Conservation (phyloP, 1,139 yeast genomes). For the Komagataea norvegica region DNA sequence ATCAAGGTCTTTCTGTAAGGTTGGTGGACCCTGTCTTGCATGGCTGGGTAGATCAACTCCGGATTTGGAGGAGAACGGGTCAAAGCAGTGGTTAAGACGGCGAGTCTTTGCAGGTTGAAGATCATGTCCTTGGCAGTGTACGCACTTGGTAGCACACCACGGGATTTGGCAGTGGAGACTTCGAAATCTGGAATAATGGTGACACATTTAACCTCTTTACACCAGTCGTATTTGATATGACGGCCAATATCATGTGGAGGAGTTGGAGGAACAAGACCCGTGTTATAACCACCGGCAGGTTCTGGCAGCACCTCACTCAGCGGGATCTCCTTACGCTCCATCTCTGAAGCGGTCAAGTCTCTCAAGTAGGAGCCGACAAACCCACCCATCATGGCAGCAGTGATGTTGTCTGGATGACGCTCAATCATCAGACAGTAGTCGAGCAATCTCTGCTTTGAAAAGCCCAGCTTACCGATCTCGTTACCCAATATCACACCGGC, state of each 20-base stretch:
- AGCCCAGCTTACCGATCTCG: conserved; percentile 68
- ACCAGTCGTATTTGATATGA: conserved; percentile 83
- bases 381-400: conserved; percentile 99
- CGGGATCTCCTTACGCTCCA: conserved; percentile 74
- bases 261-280: conserved; percentile 64
- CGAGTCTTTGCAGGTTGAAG: conserved; percentile 77
- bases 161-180: conserved; percentile 84
- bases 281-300: conserved; percentile 61
- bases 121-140: conserved; percentile 82
- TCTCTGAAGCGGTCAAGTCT: conserved; percentile 67
- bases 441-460: conserved; percentile 75
- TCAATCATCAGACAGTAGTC: conserved; percentile 96
- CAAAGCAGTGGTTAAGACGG: conserved; percentile 76
- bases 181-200: conserved; percentile 93
- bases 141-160: conserved; percentile 79
- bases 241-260: conserved; percentile 91
- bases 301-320: conserved; percentile 79
- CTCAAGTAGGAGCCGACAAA: conserved; percentile 92
- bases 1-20: conserved; percentile 88
- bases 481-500: conserved; percentile 94
- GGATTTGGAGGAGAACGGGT: conserved; percentile 80
- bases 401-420: conserved; percentile 96
- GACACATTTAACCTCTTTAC: conserved; percentile 74
- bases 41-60: conserved; percentile 80
- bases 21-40: conserved; percentile 96